Conservation (phyloP, 495 filamentous ascomycete genomes). For the Aspergillus nidulans region DNA sequence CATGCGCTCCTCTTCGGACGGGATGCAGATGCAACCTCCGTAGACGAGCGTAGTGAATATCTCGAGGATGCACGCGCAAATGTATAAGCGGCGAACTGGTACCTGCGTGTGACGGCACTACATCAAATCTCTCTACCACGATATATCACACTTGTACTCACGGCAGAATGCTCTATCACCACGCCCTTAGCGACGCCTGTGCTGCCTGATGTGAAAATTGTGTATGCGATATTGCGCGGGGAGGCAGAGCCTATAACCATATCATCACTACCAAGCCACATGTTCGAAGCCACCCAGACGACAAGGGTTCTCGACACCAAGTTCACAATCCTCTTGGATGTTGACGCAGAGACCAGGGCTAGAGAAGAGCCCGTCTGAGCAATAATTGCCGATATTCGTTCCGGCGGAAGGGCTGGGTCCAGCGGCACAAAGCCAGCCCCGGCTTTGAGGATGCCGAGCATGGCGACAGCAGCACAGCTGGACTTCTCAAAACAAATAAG, state of each 20-base stretch:
- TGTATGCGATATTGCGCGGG: slow-evolving; percentile 2
- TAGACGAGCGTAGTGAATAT: slow-evolving; percentile 46
- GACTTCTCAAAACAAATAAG: slow-evolving; percentile 45
- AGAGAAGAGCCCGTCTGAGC: background rate
- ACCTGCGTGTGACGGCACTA: slow-evolving; percentile 29
- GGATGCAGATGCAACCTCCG: slow-evolving; percentile 37
- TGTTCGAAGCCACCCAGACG: background rate
- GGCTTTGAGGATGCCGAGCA: slow-evolving; percentile 42
- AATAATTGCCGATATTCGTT: slow-evolving; percentile 33
- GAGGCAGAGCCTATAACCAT: background rate
- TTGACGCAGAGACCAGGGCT: no score
- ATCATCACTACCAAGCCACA: background rate
- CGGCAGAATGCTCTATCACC: slow-evolving; percentile 29
- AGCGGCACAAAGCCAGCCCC: slow-evolving; percentile 44
- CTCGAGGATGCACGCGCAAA: slow-evolving; percentile 52
- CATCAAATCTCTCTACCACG: background rate
- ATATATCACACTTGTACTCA: slow-evolving; percentile 6
- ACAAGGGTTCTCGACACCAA: background rate
- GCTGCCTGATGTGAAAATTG: slow-evolving; percentile 35
- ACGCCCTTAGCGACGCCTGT: slow-evolving; percentile 42
- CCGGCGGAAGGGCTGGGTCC: slow-evolving; percentile 34
- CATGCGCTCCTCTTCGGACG: slow-evolving; percentile 27
- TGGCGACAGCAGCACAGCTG: slow-evolving; percentile 28
- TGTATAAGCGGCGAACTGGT: slow-evolving; percentile 56
- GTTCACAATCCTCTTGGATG: background rate